phyloP scores from a whole-genome alignment of 202 grass and related monocot species.

The Dendrocalamus latiflorus region DNA sequence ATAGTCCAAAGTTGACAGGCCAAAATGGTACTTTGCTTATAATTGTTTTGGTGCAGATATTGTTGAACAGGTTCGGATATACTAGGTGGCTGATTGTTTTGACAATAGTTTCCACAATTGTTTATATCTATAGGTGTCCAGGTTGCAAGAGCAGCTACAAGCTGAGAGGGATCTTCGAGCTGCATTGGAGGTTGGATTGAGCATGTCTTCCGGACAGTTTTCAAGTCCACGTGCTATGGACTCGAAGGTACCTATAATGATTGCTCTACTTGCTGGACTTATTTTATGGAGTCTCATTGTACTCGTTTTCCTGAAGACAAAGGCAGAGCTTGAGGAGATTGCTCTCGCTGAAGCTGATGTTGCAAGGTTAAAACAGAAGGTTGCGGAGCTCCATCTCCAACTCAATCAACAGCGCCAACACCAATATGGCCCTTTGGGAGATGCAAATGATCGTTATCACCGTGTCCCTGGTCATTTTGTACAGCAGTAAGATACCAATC shows the following conservation, averaged over 20 bases:
- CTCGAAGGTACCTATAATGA: conserved; percentile 55
- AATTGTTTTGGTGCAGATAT: conserved; percentile 17
- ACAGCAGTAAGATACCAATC: conserved; percentile 70
- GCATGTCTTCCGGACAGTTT: conserved; percentile 95
- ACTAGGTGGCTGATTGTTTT: conserved; percentile 7
- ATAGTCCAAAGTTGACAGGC: neutral
- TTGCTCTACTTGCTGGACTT: conserved; percentile 18
- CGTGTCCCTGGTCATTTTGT: conserved; percentile 58
- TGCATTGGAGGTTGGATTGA: conserved; percentile 95
- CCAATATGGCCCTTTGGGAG: conserved; percentile 56
- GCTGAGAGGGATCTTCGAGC: conserved; percentile 96
- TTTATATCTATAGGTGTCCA: conserved; percentile 64
- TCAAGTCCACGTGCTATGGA: conserved; percentile 76
- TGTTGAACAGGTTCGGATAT: conserved; percentile 16
- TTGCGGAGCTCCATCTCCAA: conserved; percentile 94
- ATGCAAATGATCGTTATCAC: conserved; percentile 58
- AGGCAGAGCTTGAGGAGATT: conserved; percentile 94
- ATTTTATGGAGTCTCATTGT: conserved; percentile 34
- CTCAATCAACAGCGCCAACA: conserved; percentile 89
- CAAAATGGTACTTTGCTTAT: neutral
- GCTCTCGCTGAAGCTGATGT: conserved; percentile 92
- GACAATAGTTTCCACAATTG: conserved; percentile 14
- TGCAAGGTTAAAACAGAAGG: conserved; percentile 93
- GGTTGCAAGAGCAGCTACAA: conserved; percentile 98
- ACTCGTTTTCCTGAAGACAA: conserved; percentile 57